Evolutionary conservation across 169 alveolate species (phyloP).

Genomic region (Eimeria maxima): DNA sequence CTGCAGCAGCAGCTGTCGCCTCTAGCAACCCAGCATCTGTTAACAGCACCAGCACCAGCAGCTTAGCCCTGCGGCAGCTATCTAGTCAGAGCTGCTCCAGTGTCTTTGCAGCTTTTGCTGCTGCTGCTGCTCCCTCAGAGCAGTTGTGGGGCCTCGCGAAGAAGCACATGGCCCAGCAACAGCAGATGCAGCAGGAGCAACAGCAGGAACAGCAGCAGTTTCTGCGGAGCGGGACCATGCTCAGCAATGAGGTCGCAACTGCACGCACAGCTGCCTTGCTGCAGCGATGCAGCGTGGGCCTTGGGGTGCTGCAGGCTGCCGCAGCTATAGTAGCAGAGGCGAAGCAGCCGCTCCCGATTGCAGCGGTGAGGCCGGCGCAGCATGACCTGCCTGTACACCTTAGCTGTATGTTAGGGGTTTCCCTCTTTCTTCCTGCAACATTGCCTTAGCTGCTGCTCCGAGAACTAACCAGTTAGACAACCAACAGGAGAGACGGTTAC

Average conservation of each 20-base stretch:
- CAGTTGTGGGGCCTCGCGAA: constrained; percentile 74
- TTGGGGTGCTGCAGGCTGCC: constrained; percentile 46
- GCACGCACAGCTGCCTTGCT: constrained; percentile 19
- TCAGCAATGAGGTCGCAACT: constrained; percentile 34
- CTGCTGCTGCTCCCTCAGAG: constrained; percentile 50
- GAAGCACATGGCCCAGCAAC: neutral
- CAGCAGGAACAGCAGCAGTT: constrained; percentile 32
- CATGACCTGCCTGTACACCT: neutral
- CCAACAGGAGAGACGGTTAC: too few relatives aligned
- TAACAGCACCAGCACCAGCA: too few relatives aligned
- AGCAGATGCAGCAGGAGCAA: constrained; percentile 40
- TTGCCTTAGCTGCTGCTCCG: too few relatives aligned
- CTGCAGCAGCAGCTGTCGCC: constrained; percentile 10
- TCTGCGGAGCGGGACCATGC: constrained; percentile 50
- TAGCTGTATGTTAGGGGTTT: neutral
- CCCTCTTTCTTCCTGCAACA: too few relatives aligned
- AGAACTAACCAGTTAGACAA: too few relatives aligned
- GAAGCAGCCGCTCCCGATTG: neutral
- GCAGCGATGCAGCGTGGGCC: constrained; percentile 45
- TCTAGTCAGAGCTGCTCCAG: too few relatives aligned
- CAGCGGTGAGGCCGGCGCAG: neutral
- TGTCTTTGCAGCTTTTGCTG: constrained; percentile 4
- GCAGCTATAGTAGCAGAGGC: constrained; percentile 40
- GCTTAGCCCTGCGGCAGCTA: too few relatives aligned
- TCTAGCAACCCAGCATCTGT: neutral